A percentile compares a stretch with the other conserved stretches of the same genome.
These are phyloP conservation scores for Fusarium coffeatum DNA, from an alignment of 2,329 filamentous ascomycete genomes.

Conservation along the genomic window DNA sequence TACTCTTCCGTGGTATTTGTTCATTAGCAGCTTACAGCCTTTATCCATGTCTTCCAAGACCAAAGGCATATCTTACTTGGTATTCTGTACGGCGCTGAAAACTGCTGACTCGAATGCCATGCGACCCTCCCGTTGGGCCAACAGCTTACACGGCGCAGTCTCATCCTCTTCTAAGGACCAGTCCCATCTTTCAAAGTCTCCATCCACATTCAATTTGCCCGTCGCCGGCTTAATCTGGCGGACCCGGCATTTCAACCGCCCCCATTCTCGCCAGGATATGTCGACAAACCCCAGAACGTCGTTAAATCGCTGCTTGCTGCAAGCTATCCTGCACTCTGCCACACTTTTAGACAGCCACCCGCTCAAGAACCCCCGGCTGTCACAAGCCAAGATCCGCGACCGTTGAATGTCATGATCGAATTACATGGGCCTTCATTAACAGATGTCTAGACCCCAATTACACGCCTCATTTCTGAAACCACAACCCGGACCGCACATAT, in stretches of 20 bases:
- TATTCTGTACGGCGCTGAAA: conserved; percentile 24
- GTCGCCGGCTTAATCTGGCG: conserved; percentile 37
- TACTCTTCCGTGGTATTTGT: background rate
- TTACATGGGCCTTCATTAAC: conserved; percentile 27
- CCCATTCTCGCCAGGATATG: conserved; percentile 16
- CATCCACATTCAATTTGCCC: conserved; percentile 19
- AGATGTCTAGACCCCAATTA: conserved; percentile 26
- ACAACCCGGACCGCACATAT: conserved; percentile 20
- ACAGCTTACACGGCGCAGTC: conserved; percentile 27
- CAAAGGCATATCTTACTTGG: conserved; percentile 7
- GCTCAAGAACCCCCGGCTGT: conserved; percentile 22
- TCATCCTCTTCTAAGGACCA: conserved; percentile 7
- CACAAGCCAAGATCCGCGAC: conserved; percentile 31
- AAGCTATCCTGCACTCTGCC: conserved; percentile 26
- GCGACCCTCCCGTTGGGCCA: conserved; percentile 32
- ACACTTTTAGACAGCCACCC: conserved; percentile 31
- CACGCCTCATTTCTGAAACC: conserved; percentile 31
- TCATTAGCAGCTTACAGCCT: background rate
- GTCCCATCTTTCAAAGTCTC: conserved; percentile 6
- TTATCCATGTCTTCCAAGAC: conserved; percentile 4
- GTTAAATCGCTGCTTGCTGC: conserved; percentile 31
- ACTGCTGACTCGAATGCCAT: conserved; percentile 44
- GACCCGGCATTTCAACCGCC: conserved; percentile 36
- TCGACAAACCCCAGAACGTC: conserved; percentile 23
- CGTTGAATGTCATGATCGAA: conserved; percentile 31